Base-by-base conservation (phyloP, 1,284 basidiomycete genomes). In the Athelia sp. region DNA sequence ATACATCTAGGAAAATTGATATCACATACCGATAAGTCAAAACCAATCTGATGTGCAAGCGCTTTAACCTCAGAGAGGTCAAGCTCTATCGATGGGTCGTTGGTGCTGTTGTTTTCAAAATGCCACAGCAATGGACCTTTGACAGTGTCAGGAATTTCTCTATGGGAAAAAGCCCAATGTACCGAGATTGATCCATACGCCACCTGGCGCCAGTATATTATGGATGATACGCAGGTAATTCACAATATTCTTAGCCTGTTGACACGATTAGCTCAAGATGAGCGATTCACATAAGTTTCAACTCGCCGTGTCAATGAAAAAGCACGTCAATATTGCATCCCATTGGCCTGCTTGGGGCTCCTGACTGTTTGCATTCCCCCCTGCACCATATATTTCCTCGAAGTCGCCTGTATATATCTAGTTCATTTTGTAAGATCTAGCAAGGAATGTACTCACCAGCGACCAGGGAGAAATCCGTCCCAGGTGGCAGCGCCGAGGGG, bases 61-160 rank as follows among this genome's bases (percentile, higher is more conserved):
- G 69, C 69, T 59, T 95, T 91, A 40, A 98, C 78, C 62, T 98
- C 94, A 53, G 93, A 88, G 22, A 98, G 72, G 57, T 87, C 89
- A 15, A 98, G 75, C 68, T 98, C 96, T 47, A 98, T 79, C 9
- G 87, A 93, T 4, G 85, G 79, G 50, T 93, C 91, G 56, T 81
- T 81, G 8, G 84, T 82, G 34, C 69, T 77, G 59, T 89, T 90
- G 66, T 94, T 94, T 63, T 98, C 94, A 70, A 87, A 98, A 64
- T 99, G 95, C 95, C 96, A 99, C 23, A 98, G 71, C 1, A 98
- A 71, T 0, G 96, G 97, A 1, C 96, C 93, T 83, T 57, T 44
- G 50, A 53, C 56, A 46, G 29, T 19, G 24, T 42, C 35, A 46
- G 23, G 38, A 8, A 4, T 14, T 32, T 24, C 43, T 32, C 18